These are phyloP conservation scores for Suillus bovinus DNA, from an alignment of 768 basidiomycete genomes.

Conservation along the genomic window DNA sequence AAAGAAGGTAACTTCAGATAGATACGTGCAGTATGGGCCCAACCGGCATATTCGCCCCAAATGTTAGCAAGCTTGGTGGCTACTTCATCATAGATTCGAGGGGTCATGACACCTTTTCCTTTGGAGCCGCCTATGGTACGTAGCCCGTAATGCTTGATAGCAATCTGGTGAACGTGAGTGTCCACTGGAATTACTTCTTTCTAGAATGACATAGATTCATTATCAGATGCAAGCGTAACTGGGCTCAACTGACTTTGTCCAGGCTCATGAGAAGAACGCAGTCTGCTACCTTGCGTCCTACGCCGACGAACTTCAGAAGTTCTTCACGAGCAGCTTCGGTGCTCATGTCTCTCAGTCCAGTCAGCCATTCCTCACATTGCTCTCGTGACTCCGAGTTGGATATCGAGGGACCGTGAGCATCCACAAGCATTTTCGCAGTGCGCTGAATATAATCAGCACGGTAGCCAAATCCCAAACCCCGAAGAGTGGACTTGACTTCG, in stretches of 20 bases:
- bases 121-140: constrained; percentile 40
- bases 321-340: constrained; percentile 69
- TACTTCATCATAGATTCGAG: constrained; percentile 75
- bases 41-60: constrained; percentile 89
- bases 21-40: constrained; percentile 77
- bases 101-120: constrained; percentile 64
- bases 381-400: constrained; percentile 31
- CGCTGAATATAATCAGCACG: constrained; percentile 87
- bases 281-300: constrained; percentile 96
- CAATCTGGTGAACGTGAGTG: constrained; percentile 93
- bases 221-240: not conserved
- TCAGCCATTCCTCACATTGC: constrained; percentile 62
- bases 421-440: constrained; percentile 77
- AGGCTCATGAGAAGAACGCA: constrained; percentile 92
- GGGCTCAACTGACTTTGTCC: constrained; percentile 64
- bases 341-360: constrained; percentile 45
- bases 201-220: constrained; percentile 37
- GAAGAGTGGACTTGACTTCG: constrained; percentile 61
- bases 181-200: constrained; percentile 90
- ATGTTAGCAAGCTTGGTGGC: constrained; percentile 55
- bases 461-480: constrained; percentile 92
- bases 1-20: not conserved
- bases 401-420: constrained; percentile 40
- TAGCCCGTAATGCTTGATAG: constrained; percentile 73
- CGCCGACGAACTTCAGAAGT: constrained; percentile 82